Percentiles rank a stretch among this genome's conserved stretches.
Conservation (phyloP, 345 rosid species). For the Citrus maxima region DNA sequence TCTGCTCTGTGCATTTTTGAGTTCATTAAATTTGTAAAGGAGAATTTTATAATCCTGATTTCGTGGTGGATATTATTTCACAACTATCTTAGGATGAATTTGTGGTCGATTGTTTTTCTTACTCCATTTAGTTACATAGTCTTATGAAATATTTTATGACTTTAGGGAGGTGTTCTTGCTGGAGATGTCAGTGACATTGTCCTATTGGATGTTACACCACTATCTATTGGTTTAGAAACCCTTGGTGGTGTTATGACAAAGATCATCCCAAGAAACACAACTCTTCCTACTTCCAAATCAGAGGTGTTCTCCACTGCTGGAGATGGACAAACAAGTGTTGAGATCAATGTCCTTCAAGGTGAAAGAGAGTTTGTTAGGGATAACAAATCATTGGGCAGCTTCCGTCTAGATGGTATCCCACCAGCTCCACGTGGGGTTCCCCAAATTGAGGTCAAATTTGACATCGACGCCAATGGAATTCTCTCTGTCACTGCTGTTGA, state of each 20-base stretch:
- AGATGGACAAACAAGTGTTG: slow-evolving; percentile 98
- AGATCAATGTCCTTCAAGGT: slow-evolving; percentile 95
- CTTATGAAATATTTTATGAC: background rate
- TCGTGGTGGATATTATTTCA: background rate
- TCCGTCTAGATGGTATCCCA: slow-evolving; percentile 73
- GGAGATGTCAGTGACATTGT: slow-evolving; percentile 99
- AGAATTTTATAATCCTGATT: background rate
- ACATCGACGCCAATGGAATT: slow-evolving; percentile 94
- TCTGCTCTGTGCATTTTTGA: background rate
- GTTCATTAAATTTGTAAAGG: background rate
- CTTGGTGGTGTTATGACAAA: slow-evolving; percentile 99
- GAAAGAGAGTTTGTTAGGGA: slow-evolving; percentile 98
- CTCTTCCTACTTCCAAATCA: slow-evolving; percentile 93
- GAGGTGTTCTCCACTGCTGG: slow-evolving; percentile 99
- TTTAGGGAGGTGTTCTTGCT: slow-evolving; percentile 87
- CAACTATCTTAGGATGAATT: background rate
- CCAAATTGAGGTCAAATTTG: slow-evolving; percentile 88
- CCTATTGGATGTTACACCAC: slow-evolving; percentile 80
- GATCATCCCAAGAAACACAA: slow-evolving; percentile 90
- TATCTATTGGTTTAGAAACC: slow-evolving; percentile 90
- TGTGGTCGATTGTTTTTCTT: background rate
- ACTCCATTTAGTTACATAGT: too few species aligned
- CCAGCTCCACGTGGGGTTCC: slow-evolving; percentile 96
- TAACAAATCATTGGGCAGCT: slow-evolving; percentile 84
- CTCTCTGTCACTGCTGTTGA: slow-evolving; percentile 82